phyloP scores from a whole-genome alignment of 2,329 filamentous ascomycete genomes.

The Parastagonospora avenae region DNA sequence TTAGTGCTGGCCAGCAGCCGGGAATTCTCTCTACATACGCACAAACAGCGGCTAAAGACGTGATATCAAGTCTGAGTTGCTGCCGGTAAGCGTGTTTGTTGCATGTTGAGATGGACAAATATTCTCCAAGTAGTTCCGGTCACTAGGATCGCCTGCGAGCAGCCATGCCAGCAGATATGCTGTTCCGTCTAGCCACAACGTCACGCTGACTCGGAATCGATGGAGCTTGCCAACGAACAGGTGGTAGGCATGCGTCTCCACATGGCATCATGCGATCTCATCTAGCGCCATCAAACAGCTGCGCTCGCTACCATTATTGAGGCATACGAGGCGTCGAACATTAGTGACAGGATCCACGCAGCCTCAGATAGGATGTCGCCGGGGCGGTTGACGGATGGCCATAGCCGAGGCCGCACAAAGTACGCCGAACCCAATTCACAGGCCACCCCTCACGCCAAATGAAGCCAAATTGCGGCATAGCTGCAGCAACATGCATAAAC shows the following conservation, averaged over 20 bases:
- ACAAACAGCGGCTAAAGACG: constrained; percentile 30
- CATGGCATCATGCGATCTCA: constrained; percentile 6
- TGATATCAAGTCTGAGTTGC: constrained; percentile 18
- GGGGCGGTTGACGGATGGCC: not conserved
- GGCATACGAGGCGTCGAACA: constrained; percentile 13
- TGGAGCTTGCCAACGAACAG: constrained; percentile 9
- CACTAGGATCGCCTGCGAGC: not conserved
- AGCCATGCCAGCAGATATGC: constrained; percentile 7
- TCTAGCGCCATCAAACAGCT: constrained; percentile 11
- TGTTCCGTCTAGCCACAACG: not conserved
- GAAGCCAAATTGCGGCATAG: constrained; percentile 20
- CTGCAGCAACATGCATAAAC: constrained; percentile 6
- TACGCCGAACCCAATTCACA: constrained; percentile 8
- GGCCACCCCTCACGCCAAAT: constrained; percentile 9
- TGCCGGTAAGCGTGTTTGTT: not conserved
- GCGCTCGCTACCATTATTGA: constrained; percentile 7
- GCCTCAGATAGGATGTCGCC: constrained; percentile 14
- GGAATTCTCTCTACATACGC: constrained; percentile 5
- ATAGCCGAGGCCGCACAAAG: constrained; percentile 15
- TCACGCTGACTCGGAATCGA: no score
- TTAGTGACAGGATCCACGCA: constrained; percentile 4
- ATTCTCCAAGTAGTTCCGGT: not conserved
- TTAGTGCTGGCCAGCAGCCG: constrained; percentile 10
- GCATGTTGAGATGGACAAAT: not conserved
- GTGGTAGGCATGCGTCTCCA: constrained; percentile 10